These are phyloP conservation scores for Jackrogersella minutella DNA, from an alignment of 495 filamentous ascomycete species.

Conservation along the genomic window DNA sequence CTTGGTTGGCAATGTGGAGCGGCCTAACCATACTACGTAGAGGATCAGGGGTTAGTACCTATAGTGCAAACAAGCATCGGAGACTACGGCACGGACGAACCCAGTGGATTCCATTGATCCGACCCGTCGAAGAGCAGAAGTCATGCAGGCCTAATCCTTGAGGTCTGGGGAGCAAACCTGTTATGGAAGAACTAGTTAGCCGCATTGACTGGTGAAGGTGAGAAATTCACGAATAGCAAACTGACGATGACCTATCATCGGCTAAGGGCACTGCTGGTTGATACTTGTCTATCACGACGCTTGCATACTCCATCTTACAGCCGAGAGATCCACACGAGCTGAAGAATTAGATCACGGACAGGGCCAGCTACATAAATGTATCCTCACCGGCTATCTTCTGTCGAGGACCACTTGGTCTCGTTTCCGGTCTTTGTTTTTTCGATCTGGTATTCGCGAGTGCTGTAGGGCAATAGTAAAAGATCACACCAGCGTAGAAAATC, in stretches of 20 bases:
- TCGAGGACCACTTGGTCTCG: neutral
- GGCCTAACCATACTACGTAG: neutral
- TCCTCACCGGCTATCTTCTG: neutral
- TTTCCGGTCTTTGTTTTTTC: slow-evolving; percentile 13
- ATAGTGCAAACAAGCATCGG: neutral
- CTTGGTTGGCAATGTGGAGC: neutral
- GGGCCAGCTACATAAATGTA: slow-evolving; percentile 5
- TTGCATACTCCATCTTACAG: neutral
- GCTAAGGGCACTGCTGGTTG: neutral
- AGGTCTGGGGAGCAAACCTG: slow-evolving; percentile 24
- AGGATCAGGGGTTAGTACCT: neutral
- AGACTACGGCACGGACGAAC: neutral
- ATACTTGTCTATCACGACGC: slow-evolving; percentile 7
- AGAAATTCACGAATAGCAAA: slow-evolving; percentile 9
- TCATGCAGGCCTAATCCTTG: slow-evolving; percentile 29
- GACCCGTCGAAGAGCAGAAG: neutral
- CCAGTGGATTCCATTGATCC: neutral
- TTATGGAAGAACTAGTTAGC: slow-evolving; percentile 25
- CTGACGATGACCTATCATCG: neutral
- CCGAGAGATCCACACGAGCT: slow-evolving; percentile 8
- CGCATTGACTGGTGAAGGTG: slow-evolving; percentile 23
- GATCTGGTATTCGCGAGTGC: neutral
- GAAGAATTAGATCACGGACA: neutral
- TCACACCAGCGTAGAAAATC: neutral
- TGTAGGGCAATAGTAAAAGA: neutral